Percentiles rank a stretch among this genome's conserved stretches.
Conservation (phyloP, 805 yeast genomes). For the Cyberlindnera mrakii region DNA sequence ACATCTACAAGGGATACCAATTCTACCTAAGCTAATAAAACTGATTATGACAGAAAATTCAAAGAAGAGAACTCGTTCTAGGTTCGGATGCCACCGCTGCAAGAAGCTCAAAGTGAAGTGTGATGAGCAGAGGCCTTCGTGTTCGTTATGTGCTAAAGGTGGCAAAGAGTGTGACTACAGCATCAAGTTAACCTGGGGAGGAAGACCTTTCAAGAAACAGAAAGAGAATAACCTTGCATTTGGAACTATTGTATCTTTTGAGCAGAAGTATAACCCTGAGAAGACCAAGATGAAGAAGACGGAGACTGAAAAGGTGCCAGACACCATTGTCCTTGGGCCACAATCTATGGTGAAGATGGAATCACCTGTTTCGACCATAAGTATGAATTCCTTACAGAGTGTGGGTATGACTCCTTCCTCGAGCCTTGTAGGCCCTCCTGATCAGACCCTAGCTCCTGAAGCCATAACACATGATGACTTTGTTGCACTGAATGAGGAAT, state of each 20-base stretch:
- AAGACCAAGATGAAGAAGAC: neutral
- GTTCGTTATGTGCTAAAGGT: conserved; percentile 48
- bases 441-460: neutral
- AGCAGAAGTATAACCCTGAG: conserved; percentile 10
- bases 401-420: neutral
- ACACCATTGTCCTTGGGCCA: no score
- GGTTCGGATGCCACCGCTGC: conserved; percentile 59
- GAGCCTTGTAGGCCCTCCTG: neutral
- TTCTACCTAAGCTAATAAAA: neutral
- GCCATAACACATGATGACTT: neutral
- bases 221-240: conserved; percentile 21
- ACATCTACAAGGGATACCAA: no score
- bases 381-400: neutral
- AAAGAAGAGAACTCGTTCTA: conserved; percentile 35
- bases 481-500: neutral
- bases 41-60: neutral
- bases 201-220: conserved; percentile 52
- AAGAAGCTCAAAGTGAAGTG: conserved; percentile 62
- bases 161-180: conserved; percentile 54
- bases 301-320: neutral
- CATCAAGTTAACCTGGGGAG: conserved; percentile 66
- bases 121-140: conserved; percentile 59
- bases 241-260: conserved; percentile 16
- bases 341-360: neutral
- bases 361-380: neutral